Base-by-base conservation (phyloP, 1,284 basidiomycete species). In the Cystobasidiaceae sp. region DNA sequence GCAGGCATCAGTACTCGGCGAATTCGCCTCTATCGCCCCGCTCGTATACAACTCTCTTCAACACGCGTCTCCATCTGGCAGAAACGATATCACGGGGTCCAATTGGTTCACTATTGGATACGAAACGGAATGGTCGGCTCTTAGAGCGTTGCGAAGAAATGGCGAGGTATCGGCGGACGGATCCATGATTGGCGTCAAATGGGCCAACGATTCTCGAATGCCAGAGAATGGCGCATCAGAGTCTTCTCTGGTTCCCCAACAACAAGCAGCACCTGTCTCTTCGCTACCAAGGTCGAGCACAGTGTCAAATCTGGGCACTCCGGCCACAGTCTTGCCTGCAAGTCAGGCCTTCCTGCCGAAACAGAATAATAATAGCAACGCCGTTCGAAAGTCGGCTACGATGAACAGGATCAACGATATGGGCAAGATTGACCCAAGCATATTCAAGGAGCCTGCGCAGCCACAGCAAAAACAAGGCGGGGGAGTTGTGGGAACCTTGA, bases 161-260 rank as follows among this genome's bases (percentile, higher is more conserved):
- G 89, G 89, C 0, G 88, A 90, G 49, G 77, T 89, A 0, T 73
- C 90, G 13, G 79, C 82, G n/a, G 87, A 87, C 2, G 81, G 80
- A 50, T 88, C 84, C 81, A 90, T 90, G 87, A 78, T 90, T 45
- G 89, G 88, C 7, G 84, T 83, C 51, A 90, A 89, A 77, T 87
- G 85, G 85, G 85, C 85, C 67, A 34, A 65, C 1, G 52, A 45
- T 1, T 19, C 54, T 9, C 34, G 34, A 25, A 13, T 0, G 30
- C 23, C 39, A 23, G 57, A 33, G 30, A 44, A 21, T 15, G 9
- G 23, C 21, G 45, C 7, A 17, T 28, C 51, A 50, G 49, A 39
- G 21, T 28, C 41, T 33, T 25, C 23, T 19, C 37, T 19, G 15
- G 30, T 32, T 8, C 28, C 21, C 17, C 58, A 49, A 9, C 61